These are phyloP conservation scores for Calonectria hawksworthii DNA, from an alignment of 2,329 filamentous ascomycete species.

Conservation along the genomic window DNA sequence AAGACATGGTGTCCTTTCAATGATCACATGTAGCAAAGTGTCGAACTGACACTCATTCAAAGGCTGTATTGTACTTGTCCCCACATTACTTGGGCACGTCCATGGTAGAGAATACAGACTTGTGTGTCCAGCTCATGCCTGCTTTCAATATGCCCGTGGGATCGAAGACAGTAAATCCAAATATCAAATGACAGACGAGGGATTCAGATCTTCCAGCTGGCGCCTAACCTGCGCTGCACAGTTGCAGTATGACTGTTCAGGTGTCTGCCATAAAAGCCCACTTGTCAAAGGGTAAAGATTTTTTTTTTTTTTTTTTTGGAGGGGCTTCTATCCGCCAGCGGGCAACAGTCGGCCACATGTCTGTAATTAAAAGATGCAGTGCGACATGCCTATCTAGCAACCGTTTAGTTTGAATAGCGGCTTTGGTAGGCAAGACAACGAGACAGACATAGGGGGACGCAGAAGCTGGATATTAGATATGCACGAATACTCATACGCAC, in stretches of 20 bases:
- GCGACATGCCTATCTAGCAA: constrained; percentile 4
- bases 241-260: not conserved
- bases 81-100: not conserved
- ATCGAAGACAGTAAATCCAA: not conserved
- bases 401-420: not conserved
- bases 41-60: not conserved
- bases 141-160: not conserved
- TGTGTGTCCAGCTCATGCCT: not conserved
- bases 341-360: constrained; percentile 4
- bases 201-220: not conserved
- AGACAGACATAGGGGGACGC: not conserved
- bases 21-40: too few species aligned
- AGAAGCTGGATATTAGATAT: not conserved
- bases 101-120: not conserved
- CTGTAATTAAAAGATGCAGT: constrained; percentile 9
- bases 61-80: not conserved
- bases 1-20: not conserved
- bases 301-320: not conserved
- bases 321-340: not conserved
- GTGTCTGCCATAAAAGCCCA: not conserved
- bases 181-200: not conserved
- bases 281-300: not conserved
- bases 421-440: not conserved
- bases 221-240: not conserved
- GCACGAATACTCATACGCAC: not conserved